Base-by-base conservation (phyloP, 129 eudicot species). In the Smallanthus sonchifolius region DNA sequence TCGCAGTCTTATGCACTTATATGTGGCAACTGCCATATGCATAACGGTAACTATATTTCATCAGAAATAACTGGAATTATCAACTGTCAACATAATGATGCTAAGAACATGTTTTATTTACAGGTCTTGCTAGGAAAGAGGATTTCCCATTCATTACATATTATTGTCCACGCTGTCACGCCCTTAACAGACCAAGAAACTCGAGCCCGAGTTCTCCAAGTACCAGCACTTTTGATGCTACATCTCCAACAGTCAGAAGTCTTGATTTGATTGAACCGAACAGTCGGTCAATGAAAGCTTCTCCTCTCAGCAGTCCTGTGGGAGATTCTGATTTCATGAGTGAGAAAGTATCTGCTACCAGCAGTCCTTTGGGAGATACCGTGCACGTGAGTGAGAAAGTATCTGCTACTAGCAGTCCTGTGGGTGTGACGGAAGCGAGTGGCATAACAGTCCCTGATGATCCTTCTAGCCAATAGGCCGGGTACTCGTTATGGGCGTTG, bases 71-170 rank as follows among this genome's bases (percentile, higher is more conserved):
- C 14, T 13, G 17, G 63, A 64, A 20, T 10, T 20, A 66, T 38
- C 32, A 2, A 36, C 5, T 43, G 55, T 66, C 15, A 6, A 35
- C 59, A 14, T 60, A 59, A 73, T 56, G 59, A 61, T 15, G 77
- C 6, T 75, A 20, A 65, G 45, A 10, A 14, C 9, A 35, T 39
- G 48, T 37, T 8, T 72, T 66, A 10, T 49, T 72, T 62, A 66
- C 83, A 94, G 98, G 98, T 61, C 98, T 94, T 67, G 97, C 96
- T 68, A 85, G 96, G 83, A 90, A 86, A 76, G 98, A 94, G 80
- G 98, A 94, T 73, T 90, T 86, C 24, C 97, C 96, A 0, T 90
- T 81, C 66, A 79, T 90, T 54, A 88, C 93, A 10, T 94, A 94
- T 78, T 90, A 86, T 74, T 94, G 98, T 71, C 98, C 98, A 10